phyloP scores from a whole-genome alignment of 805 yeast species.

The Candida sonorensis region DNA sequence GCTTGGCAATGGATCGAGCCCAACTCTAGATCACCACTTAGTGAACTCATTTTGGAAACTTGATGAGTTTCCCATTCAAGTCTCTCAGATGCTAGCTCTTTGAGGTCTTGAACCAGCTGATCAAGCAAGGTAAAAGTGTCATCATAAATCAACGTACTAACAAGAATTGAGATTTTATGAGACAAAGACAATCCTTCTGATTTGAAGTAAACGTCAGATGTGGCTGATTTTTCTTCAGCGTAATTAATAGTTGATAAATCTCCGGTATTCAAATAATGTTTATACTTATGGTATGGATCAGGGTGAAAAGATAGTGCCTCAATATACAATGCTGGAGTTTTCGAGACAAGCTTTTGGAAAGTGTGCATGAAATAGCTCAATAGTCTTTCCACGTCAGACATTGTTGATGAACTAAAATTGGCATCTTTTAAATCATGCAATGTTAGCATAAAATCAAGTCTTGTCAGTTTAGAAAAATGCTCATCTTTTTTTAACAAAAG shows the following conservation, averaged over 20 bases:
- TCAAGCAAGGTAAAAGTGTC: constrained; percentile 39
- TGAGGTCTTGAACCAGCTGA: constrained; percentile 36
- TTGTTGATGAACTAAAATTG: constrained; percentile 38
- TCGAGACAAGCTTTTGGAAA: constrained; percentile 39
- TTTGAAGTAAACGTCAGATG: constrained; percentile 10
- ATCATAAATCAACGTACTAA: constrained; percentile 27
- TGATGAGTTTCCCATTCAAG: background rate
- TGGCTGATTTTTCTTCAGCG: too few species aligned
- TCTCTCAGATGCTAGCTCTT: constrained; percentile 21
- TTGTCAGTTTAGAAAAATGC: constrained; percentile 44
- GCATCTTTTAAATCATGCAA: constrained; percentile 48
- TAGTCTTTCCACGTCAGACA: constrained; percentile 60
- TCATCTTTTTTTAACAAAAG: constrained; percentile 58
- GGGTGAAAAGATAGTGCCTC: constrained; percentile 58
- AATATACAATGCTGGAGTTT: constrained; percentile 46
- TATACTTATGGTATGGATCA: constrained; percentile 39
- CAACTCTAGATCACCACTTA: too few species aligned
- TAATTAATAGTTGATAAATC: constrained; percentile 23
- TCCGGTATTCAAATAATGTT: constrained; percentile 51
- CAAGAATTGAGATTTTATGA: constrained; percentile 19
- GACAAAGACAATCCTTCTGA: constrained; percentile 15
- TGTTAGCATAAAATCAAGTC: constrained; percentile 67
- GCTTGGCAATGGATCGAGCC: too few species aligned
- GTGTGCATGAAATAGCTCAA: constrained; percentile 58
- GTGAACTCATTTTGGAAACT: too few species aligned